phyloP scores from a whole-genome alignment of 192 early-diverging fungal species.

The Coemansia sp. region DNA sequence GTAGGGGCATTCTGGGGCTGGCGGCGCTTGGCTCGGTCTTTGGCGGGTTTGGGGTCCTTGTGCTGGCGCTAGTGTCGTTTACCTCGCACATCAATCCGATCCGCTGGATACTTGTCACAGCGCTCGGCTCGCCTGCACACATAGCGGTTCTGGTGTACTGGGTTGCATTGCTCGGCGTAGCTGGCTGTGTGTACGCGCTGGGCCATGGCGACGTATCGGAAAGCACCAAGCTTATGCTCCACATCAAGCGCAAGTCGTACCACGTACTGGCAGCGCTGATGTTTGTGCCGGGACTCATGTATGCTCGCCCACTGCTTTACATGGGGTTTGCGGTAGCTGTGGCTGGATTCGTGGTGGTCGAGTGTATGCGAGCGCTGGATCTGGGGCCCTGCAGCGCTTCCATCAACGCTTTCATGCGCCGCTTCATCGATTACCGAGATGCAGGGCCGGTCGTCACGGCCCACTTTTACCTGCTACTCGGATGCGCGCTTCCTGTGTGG shows the following conservation, averaged over 20 bases:
- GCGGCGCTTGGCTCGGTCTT: background rate
- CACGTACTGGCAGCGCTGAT: conserved; percentile 79
- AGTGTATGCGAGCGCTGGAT: conserved; percentile 76
- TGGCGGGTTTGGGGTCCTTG: conserved; percentile 12
- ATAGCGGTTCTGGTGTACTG: conserved; percentile 25
- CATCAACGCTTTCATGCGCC: conserved; percentile 69
- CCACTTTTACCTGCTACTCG: conserved; percentile 86
- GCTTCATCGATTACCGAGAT: conserved; percentile 86
- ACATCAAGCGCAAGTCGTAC: conserved; percentile 81
- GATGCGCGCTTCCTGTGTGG: conserved; percentile 91
- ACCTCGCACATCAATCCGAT: conserved; percentile 4
- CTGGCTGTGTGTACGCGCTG: conserved; percentile 3
- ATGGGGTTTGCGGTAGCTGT: conserved; percentile 81
- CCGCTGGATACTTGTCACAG: background rate
- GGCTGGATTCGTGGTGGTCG: conserved; percentile 67
- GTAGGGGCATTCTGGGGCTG: background rate
- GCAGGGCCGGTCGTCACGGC: conserved; percentile 78
- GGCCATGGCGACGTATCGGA: background rate
- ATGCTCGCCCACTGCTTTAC: conserved; percentile 65
- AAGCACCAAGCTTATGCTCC: conserved; percentile 45
- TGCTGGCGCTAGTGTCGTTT: conserved; percentile 8
- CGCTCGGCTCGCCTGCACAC: conserved; percentile 1
- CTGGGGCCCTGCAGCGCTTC: conserved; percentile 63
- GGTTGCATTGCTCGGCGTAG: conserved; percentile 12
- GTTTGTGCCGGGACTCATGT: conserved; percentile 79